These are phyloP conservation scores for Hymenotorrendiella dingleyae DNA, from an alignment of 2,329 filamentous ascomycete species.

Conservation along the genomic window DNA sequence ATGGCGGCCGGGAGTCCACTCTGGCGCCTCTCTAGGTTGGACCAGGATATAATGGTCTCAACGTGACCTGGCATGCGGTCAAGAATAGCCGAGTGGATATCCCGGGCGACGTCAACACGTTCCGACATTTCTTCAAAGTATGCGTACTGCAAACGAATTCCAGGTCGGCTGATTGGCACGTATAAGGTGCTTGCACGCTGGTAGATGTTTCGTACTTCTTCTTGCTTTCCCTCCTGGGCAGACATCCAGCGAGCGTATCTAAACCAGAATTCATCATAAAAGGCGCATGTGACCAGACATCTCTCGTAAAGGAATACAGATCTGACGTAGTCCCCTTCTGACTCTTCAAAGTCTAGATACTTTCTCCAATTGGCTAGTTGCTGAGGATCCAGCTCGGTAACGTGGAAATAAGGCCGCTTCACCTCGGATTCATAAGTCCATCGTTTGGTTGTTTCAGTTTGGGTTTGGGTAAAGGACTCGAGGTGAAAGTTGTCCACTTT, in stretches of 20 bases:
- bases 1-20: slow-evolving; percentile 79
- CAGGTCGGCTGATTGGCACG: slow-evolving; percentile 79
- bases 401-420: slow-evolving; percentile 94
- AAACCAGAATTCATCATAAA: slow-evolving; percentile 97
- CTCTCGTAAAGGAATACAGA: slow-evolving; percentile 86
- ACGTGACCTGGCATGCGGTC: slow-evolving; percentile 71
- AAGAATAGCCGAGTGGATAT: slow-evolving; percentile 79
- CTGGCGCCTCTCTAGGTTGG: slow-evolving; percentile 79
- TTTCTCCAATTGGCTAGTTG: slow-evolving; percentile 91
- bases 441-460: slow-evolving; percentile 82
- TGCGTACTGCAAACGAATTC: slow-evolving; percentile 82
- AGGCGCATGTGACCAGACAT: slow-evolving; percentile 84
- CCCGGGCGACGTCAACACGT: slow-evolving; percentile 70
- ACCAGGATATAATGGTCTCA: slow-evolving; percentile 82
- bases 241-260: slow-evolving; percentile 96
- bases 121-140: slow-evolving; percentile 87
- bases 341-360: slow-evolving; percentile 93
- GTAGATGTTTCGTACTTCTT: slow-evolving; percentile 89
- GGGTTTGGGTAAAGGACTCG: slow-evolving; percentile 73
- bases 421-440: slow-evolving; percentile 95
- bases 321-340: slow-evolving; percentile 69
- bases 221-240: slow-evolving; percentile 70
- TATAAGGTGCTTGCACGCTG: slow-evolving; percentile 79
- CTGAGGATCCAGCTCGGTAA: slow-evolving; percentile 80
- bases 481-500: slow-evolving; percentile 78